Evolutionary conservation across 768 basidiomycete genomes (phyloP).

Genomic region (Pisolithus orientalis): DNA sequence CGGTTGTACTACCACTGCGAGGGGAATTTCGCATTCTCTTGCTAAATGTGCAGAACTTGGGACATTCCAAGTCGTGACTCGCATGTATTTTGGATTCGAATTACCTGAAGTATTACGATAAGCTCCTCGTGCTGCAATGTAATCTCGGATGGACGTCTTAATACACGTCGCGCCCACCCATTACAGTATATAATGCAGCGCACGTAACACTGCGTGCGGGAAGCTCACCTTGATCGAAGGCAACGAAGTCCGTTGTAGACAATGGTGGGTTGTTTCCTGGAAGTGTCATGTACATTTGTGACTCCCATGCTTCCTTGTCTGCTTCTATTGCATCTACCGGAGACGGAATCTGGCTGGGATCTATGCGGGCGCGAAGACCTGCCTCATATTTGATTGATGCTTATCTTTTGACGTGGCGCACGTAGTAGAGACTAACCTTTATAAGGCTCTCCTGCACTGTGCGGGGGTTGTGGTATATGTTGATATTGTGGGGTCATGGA

Average conservation of each 20-base stretch:
- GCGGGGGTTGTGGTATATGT: conserved; percentile 54
- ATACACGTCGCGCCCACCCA: background rate
- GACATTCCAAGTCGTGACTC: conserved; percentile 85
- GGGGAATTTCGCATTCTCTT: conserved; percentile 74
- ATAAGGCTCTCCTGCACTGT: conserved; percentile 47
- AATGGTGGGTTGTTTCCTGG: conserved; percentile 65
- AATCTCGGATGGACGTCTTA: background rate
- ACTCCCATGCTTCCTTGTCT: conserved; percentile 76
- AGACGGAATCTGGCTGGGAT: conserved; percentile 88
- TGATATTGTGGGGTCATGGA: conserved; percentile 16
- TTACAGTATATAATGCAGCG: background rate
- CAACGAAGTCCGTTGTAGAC: conserved; percentile 79
- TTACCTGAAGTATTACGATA: conserved; percentile 47
- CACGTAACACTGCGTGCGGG: background rate
- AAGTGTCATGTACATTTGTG: conserved; percentile 60
- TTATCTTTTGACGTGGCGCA: background rate
- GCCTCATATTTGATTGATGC: conserved; percentile 4
- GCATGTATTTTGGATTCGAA: conserved; percentile 85
- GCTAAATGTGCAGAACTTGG: conserved; percentile 77
- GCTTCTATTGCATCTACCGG: conserved; percentile 71
- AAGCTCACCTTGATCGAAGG: conserved; percentile 80
- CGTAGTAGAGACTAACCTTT: conserved; percentile 26
- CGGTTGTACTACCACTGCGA: conserved; percentile 83
- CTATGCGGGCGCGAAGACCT: conserved; percentile 80
- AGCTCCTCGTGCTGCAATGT: background rate